Evolutionary conservation across 2,329 filamentous ascomycete species (phyloP).

Genomic region (Cladosporium sp.): DNA sequence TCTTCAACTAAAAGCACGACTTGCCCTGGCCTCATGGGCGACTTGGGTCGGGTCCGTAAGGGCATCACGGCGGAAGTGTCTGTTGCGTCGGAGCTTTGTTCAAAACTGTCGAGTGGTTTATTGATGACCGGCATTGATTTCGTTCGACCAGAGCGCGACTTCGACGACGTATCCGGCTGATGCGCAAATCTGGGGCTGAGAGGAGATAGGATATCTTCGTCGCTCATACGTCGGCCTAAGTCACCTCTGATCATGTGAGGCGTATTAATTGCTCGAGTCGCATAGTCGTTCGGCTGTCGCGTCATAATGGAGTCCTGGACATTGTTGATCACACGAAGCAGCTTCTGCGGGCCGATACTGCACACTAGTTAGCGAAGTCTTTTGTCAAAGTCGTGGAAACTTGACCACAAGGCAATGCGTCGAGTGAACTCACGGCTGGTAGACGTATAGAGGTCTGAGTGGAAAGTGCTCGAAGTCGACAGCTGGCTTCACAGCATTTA

Average conservation of each 20-base stretch:
- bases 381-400: not conserved
- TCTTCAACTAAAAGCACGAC: conserved; percentile 28
- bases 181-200: not conserved
- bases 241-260: not conserved
- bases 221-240: not conserved
- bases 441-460: conserved; percentile 12
- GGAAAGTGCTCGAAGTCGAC: conserved; percentile 10
- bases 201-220: not conserved
- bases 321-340: conserved; percentile 14
- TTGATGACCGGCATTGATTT: no score
- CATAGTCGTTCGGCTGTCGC: conserved; percentile 1
- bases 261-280: not conserved
- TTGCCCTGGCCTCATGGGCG: not conserved
- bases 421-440: conserved; percentile 12
- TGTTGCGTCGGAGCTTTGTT: no score
- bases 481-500: not conserved
- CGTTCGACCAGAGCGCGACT: no score
- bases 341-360: conserved; percentile 19
- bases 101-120: no score
- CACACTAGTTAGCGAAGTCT: not conserved
- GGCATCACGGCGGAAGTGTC: no score
- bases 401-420: not conserved
- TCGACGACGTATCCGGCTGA: not conserved
- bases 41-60: not conserved
- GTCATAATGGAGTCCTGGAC: not conserved